These are phyloP conservation scores for Clavispora vitiphila DNA, from an alignment of 805 yeast genomes.

Conservation along the genomic window DNA sequence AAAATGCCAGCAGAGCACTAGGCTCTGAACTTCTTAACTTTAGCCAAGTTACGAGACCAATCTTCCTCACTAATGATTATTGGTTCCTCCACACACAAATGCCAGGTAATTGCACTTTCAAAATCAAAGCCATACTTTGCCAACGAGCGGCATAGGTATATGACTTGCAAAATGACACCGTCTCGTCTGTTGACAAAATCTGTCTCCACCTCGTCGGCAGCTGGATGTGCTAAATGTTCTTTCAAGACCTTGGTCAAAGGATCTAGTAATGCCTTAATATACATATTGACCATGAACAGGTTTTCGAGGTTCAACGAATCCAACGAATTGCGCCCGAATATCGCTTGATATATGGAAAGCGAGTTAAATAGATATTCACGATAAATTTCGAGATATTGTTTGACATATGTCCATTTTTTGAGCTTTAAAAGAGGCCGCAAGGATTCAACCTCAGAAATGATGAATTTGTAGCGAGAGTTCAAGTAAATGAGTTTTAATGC, in stretches of 20 bases:
- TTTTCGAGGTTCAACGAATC: conserved; percentile 14
- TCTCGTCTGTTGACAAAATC: conserved; percentile 43
- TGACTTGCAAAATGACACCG: conserved; percentile 73
- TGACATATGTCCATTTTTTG: conserved; percentile 57
- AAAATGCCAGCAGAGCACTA: neutral
- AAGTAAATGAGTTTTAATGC: conserved; percentile 52
- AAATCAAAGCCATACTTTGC: conserved; percentile 69
- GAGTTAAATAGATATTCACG: conserved; percentile 80
- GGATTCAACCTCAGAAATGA: conserved; percentile 54
- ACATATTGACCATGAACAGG: conserved; percentile 20
- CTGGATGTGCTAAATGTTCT: conserved; percentile 19
- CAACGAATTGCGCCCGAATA: conserved; percentile 37
- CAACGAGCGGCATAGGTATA: conserved; percentile 85
- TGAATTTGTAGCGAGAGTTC: conserved; percentile 64
- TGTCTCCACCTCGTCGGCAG: conserved; percentile 15
- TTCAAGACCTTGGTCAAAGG: conserved; percentile 21
- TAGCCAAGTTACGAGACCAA: conserved; percentile 31
- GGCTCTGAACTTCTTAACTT: conserved; percentile 28
- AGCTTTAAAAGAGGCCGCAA: conserved; percentile 52
- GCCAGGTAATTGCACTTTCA: conserved; percentile 46
- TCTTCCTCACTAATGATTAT: conserved; percentile 25
- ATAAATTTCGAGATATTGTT: conserved; percentile 75
- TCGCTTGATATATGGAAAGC: conserved; percentile 57
- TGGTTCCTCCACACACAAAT: conserved; percentile 25
- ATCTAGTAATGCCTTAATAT: conserved; percentile 26